These are phyloP conservation scores for Candida methanosorbosa DNA, from an alignment of 805 yeast genomes.

Conservation along the genomic window DNA sequence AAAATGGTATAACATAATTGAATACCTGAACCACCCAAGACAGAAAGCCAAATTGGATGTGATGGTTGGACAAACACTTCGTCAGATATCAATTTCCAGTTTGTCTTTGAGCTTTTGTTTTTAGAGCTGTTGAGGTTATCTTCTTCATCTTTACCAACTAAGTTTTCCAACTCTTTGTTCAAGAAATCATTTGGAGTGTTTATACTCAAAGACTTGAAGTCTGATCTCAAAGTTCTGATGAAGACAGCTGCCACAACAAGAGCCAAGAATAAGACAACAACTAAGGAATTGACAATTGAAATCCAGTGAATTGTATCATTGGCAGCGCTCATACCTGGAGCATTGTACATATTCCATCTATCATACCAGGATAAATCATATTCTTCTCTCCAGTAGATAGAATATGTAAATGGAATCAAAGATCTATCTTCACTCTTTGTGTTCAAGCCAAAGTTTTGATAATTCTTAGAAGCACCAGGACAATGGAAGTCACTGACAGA, in stretches of 20 bases:
- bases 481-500: conserved; percentile 62
- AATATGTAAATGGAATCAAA: conserved; percentile 68
- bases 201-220: conserved; percentile 20
- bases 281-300: conserved; percentile 63
- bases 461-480: conserved; percentile 64
- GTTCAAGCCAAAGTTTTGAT: conserved; percentile 45
- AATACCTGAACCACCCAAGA: conserved; percentile 64
- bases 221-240: conserved; percentile 43
- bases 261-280: conserved; percentile 52
- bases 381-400: conserved; percentile 87
- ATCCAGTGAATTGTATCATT: conserved; percentile 67
- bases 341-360: conserved; percentile 61
- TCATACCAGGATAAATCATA: conserved; percentile 50
- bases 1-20: conserved; percentile 60
- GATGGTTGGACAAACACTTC: conserved; percentile 50
- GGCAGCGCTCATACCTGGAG: conserved; percentile 32
- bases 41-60: conserved; percentile 38
- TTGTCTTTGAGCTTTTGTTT: conserved; percentile 9
- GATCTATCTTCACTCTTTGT: conserved; percentile 30
- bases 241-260: conserved; percentile 59
- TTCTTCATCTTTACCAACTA: conserved; percentile 6
- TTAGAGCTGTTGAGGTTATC: conserved; percentile 1
- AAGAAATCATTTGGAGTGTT: conserved; percentile 7
- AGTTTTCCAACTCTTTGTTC: conserved; percentile 8
- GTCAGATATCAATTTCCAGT: conserved; percentile 47